A percentile compares a stretch with the other conserved stretches of the same genome.
Conservation (phyloP, 805 yeast species). For the Lachancea kluyveri region DNA sequence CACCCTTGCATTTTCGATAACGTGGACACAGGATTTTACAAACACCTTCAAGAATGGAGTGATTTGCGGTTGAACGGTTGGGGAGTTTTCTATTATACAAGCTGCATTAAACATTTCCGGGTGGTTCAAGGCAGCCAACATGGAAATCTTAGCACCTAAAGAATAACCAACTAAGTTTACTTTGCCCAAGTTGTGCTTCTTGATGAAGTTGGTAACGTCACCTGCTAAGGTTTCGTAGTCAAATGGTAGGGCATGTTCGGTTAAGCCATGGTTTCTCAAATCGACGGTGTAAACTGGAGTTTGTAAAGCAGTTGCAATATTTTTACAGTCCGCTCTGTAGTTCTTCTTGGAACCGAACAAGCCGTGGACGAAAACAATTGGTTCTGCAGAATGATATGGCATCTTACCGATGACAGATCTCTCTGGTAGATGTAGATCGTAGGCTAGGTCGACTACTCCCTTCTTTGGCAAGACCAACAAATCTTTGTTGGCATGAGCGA, state of each 20-base stretch:
- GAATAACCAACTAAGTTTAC: slow-evolving; percentile 40
- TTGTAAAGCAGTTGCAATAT: slow-evolving; percentile 28
- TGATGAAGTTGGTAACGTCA: slow-evolving; percentile 36
- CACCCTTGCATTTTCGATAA: slow-evolving; percentile 14
- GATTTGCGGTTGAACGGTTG: slow-evolving; percentile 32
- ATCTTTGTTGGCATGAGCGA: background rate
- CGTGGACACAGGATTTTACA: slow-evolving; percentile 34
- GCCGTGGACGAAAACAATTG: slow-evolving; percentile 43
- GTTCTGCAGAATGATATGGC: slow-evolving; percentile 21
- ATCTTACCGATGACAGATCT: slow-evolving; percentile 17
- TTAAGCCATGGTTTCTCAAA: slow-evolving; percentile 44
- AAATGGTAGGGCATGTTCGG: slow-evolving; percentile 38
- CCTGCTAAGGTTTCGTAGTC: slow-evolving; percentile 35
- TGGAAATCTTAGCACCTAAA: slow-evolving; percentile 48
- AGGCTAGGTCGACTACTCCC: slow-evolving; percentile 23
- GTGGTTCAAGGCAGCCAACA: slow-evolving; percentile 35
- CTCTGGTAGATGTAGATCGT: slow-evolving; percentile 25
- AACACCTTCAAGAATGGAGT: slow-evolving; percentile 32
- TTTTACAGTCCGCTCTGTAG: slow-evolving; percentile 34
- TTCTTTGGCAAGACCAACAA: slow-evolving; percentile 14
- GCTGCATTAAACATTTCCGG: slow-evolving; percentile 36
- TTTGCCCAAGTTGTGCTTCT: slow-evolving; percentile 25
- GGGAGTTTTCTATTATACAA: slow-evolving; percentile 44
- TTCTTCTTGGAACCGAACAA: slow-evolving; percentile 41
- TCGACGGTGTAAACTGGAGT: slow-evolving; percentile 38